Base-by-base conservation (phyloP, 2,329 filamentous ascomycete species). In the Fusarium cyanostomum region DNA sequence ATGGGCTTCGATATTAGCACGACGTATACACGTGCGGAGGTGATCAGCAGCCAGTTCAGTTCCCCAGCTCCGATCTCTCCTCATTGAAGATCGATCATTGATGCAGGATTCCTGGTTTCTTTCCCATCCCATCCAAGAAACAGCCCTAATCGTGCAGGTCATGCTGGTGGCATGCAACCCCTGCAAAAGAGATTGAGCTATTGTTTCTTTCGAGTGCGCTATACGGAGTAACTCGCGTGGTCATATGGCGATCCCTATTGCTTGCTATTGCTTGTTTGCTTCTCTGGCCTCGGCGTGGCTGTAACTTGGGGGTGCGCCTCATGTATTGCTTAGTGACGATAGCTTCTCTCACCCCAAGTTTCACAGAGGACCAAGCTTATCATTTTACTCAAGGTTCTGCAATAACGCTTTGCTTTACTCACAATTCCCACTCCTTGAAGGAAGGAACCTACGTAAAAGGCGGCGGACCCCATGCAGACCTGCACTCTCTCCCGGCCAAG, bases 51-150 rank as follows among this genome's bases (percentile, higher is more conserved):
- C 48, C 55, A 13, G 34, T 21, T 21, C 21, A 21, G 21, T 21
- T 16, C 26, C 30, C 24, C 18, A 26, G 21, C 21, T 18, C 18
- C 37, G 58, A 51, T 54, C 48, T 33, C 50, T 59, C 9, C 30
- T 21, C 30, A 13, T 44, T 48, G 44, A 52, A 62, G 62, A 65
- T 64, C 61, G 62, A 65, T 64, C 61, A 46, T 38, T 49, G 38
- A 55, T 41, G 39, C 35, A 42, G 21, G 52, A 37, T 43, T 38
- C n/a, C 31, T 51, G 21, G 52, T 41, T 43, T 38, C n/a, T 38
- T 51, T 39, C 44, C 33, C 24, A 34, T 24, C 31, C 33, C 42
- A 38, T 50, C 27, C 6, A n/a, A 42, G 41, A 37, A 45, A 41
- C 30, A 37, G 35, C 13, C 54, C 42, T 52, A 39, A 35, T 31